A percentile compares a stretch with the other conserved stretches of the same genome.
Conservation (phyloP, 2,329 filamentous ascomycete species). For the Pezicula rhizophila region DNA sequence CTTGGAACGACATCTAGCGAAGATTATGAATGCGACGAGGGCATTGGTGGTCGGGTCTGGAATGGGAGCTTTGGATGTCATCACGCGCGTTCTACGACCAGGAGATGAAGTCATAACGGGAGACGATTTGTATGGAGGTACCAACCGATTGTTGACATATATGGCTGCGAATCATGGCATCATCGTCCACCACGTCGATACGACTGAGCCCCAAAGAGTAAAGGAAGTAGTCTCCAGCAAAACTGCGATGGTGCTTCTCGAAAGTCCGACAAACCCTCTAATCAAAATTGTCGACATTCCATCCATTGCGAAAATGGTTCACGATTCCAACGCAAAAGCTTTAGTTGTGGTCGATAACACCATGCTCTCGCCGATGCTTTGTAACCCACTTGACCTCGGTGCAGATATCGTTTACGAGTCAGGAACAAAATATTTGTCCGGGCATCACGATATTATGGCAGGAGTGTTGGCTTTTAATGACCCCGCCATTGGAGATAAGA, state of each 20-base stretch:
- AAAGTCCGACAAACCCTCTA: constrained; percentile 93
- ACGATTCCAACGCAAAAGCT: constrained; percentile 70
- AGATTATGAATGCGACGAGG: constrained; percentile 95
- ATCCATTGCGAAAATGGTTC: constrained; percentile 68
- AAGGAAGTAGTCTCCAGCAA: constrained; percentile 64
- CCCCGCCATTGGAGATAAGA: constrained; percentile 70
- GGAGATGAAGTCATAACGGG: constrained; percentile 97
- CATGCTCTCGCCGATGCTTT: constrained; percentile 93
- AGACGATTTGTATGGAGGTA: constrained; percentile 93
- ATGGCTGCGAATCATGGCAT: constrained; percentile 86
- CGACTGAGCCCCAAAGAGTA: constrained; percentile 71
- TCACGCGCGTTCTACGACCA: constrained; percentile 80
- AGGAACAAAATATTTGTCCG: constrained; percentile 95
- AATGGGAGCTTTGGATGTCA: constrained; percentile 96
- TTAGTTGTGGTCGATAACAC: constrained; percentile 96
- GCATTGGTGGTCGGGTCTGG: constrained; percentile 91
- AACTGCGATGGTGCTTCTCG: constrained; percentile 91
- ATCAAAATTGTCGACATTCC: constrained; percentile 97
- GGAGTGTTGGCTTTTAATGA: constrained; percentile 93
- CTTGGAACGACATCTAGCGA: constrained; percentile 91
- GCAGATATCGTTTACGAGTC: constrained; percentile 97
- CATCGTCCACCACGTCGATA: constrained; percentile 92
- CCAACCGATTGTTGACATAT: constrained; percentile 88
- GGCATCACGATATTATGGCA: constrained; percentile 98
- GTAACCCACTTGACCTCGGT: constrained; percentile 88